These are phyloP conservation scores for Phytophthora chlamydospora DNA, from an alignment of 352 stramenopile genomes.

Conservation along the genomic window DNA sequence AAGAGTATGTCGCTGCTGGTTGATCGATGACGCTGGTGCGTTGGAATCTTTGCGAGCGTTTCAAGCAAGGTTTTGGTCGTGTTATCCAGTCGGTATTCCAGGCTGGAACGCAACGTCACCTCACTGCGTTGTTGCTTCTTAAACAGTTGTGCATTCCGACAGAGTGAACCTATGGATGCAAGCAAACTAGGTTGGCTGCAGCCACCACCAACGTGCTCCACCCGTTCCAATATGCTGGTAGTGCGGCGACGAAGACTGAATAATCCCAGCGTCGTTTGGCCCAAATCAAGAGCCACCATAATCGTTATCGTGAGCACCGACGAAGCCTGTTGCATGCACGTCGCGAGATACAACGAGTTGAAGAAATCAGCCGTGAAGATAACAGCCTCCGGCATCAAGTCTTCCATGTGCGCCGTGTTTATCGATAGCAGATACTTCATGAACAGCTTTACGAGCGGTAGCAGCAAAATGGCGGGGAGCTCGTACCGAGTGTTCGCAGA, in stretches of 20 bases:
- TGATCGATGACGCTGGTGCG: no score
- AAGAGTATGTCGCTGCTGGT: no score
- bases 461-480: constrained; percentile 5
- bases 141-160: constrained; percentile 1
- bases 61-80: no score
- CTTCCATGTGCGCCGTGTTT: constrained; percentile 17
- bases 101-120: neutral
- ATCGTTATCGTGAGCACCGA: constrained; percentile 5
- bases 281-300: constrained; percentile 10
- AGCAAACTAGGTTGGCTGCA: neutral
- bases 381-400: constrained; percentile 16
- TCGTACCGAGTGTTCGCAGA: constrained; percentile 1
- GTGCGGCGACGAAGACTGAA: neutral
- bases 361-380: constrained; percentile 25
- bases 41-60: no score
- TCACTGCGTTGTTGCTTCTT: neutral
- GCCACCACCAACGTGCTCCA: neutral
- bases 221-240: neutral
- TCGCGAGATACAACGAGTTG: constrained; percentile 23
- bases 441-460: constrained; percentile 10
- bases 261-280: constrained; percentile 1
- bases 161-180: neutral
- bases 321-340: constrained; percentile 11
- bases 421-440: constrained; percentile 17
- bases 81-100: neutral